Conservation (phyloP, 306 rosid genomes). For the Erythrophleum fordii region DNA sequence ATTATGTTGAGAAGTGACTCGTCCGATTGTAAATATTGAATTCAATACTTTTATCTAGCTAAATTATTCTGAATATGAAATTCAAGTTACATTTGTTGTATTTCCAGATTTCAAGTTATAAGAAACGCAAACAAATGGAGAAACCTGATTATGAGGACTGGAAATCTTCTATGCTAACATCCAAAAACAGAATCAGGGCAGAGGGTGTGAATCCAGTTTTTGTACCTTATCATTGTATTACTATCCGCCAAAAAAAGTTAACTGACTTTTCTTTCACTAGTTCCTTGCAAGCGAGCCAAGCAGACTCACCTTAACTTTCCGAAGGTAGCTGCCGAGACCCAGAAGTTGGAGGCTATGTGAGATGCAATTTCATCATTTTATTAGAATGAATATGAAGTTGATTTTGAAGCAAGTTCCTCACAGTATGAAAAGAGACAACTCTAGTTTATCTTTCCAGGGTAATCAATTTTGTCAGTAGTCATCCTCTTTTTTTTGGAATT, state of each 20-base stretch:
- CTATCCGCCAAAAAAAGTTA: background rate
- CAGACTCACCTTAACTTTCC: slow-evolving; percentile 62
- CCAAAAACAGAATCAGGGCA: slow-evolving; percentile 54
- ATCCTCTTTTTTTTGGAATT: background rate
- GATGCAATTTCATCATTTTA: slow-evolving; percentile 8
- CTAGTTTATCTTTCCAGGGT: background rate
- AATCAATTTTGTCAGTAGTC: slow-evolving; percentile 16
- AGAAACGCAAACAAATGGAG: slow-evolving; percentile 58
- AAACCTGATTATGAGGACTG: slow-evolving; percentile 60
- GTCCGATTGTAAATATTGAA: slow-evolving; percentile 3
- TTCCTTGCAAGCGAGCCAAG: slow-evolving; percentile 56
- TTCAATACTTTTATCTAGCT: background rate
- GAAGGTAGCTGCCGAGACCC: slow-evolving; percentile 51
- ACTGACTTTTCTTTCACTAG: slow-evolving; percentile 43
- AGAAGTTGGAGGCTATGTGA: slow-evolving; percentile 57
- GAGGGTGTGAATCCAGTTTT: slow-evolving; percentile 51
- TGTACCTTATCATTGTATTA: background rate
- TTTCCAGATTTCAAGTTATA: slow-evolving; percentile 67
- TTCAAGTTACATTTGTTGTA: slow-evolving; percentile 24
- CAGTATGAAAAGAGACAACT: background rate
- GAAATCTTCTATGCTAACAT: slow-evolving; percentile 67
- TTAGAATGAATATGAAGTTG: background rate
- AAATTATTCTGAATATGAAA: background rate
- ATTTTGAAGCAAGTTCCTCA: slow-evolving; percentile 27
- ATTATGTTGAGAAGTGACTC: background rate